Evolutionary conservation across 495 filamentous ascomycete species (phyloP), one percentile per base, ranked within the genome.

Genomic region (Chaetomium cochliodes): DNA sequence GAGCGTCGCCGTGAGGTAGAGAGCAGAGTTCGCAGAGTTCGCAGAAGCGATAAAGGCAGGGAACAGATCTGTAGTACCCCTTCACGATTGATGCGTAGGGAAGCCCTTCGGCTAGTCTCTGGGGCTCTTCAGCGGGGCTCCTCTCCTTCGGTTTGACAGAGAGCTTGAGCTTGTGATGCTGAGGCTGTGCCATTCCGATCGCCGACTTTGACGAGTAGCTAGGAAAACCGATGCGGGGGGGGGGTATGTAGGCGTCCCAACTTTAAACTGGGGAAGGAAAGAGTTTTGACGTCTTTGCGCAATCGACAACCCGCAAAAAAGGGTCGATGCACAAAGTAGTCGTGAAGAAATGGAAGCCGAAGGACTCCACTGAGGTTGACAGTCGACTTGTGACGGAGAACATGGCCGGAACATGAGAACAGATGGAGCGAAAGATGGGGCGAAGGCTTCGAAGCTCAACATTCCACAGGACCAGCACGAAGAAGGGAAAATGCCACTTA

Each of bases 401-500:
- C 2, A 9, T 42, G 33, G 23, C 12, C 11, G 20, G 42, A 42
- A 16, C 54, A 23, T 6, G 33, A 15, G 26, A 33, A 37, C 9
- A 7, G 33, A 5, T 12, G 8, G 33, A 37, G 5, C 6, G 33
- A 37, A 11, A 12, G 6, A 26, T 25, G 11, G 11, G 13, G 28
- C 3, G 13, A 1, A 11, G 23, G 46, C 18, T n/a, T 16, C 5
- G 7, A 25, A 11, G 11, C 52, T 25, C 16, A 18, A 30, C 30
- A 55, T 30, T 4, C 9, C 15, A 28, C 15, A 41, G 37, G 65
- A 50, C 13, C 23, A 39, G n/a, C 63, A 33, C 28, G 68, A 65
- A 64, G 33, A 64, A 62, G 42, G 42, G 42, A 63, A 64, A 60
- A 0, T 6, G 28, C 4, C 26, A 91, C 91, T 87, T 85, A 93